Evolutionary conservation across 768 basidiomycete genomes (phyloP).

Genomic region (Cystobasidiopsis lactophilus): DNA sequence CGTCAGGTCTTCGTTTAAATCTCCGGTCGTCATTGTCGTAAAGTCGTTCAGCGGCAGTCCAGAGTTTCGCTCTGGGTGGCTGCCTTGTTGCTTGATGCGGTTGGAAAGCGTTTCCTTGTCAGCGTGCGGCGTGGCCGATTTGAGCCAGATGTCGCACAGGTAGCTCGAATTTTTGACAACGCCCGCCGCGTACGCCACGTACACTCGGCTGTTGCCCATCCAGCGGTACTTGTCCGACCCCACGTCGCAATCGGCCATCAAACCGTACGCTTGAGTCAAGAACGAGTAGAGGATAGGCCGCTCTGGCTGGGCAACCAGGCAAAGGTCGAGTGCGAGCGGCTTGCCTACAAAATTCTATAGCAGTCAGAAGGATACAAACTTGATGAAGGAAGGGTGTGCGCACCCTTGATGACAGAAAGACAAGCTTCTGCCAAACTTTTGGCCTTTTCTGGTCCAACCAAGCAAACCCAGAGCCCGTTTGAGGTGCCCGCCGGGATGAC

Average conservation of each 20-base stretch:
- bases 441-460: neutral
- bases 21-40: no score
- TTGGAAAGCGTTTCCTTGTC: neutral
- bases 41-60: no score
- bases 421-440: neutral
- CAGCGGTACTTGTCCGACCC: neutral
- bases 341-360: no score
- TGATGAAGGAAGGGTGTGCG: neutral
- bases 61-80: no score
- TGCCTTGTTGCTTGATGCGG: neutral
- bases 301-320: neutral
- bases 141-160: neutral
- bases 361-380: neutral
- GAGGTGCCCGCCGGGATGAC: slow-evolving; percentile 23
- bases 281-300: neutral
- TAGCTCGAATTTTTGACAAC: neutral
- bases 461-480: no score
- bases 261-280: neutral
- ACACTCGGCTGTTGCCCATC: neutral
- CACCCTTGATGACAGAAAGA: neutral
- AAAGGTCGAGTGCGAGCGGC: neutral
- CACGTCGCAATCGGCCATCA: neutral
- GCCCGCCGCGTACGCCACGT: neutral
- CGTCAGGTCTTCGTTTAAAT: no score
- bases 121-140: neutral